phyloP scores from a whole-genome alignment of 2,329 filamentous ascomycete genomes.

The Curvularia spicifera region DNA sequence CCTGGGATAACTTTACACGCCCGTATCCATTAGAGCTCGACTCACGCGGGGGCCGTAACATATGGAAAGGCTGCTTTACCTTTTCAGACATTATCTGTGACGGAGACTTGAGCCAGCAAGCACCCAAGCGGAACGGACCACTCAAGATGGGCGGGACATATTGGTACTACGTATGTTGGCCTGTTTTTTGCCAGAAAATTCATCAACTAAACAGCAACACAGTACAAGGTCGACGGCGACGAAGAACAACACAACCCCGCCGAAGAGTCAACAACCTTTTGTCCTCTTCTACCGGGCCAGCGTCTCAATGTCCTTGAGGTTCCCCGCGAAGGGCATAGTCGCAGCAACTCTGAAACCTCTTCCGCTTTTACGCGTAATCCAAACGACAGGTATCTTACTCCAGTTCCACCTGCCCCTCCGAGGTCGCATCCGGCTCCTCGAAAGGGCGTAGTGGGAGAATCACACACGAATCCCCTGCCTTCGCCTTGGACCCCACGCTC shows the following conservation, averaged over 20 bases:
- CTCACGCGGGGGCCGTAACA: conserved; percentile 71
- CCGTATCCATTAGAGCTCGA: conserved; percentile 84
- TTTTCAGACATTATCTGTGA: conserved; percentile 88
- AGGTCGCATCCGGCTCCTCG: conserved; percentile 32
- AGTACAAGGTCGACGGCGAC: conserved; percentile 87
- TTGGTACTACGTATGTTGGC: conserved; percentile 84
- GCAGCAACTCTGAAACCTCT: conserved; percentile 71
- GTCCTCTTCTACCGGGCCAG: conserved; percentile 87
- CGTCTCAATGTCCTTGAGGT: conserved; percentile 83
- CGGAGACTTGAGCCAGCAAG: conserved; percentile 63
- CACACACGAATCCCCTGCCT: conserved; percentile 29
- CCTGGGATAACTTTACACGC: conserved; percentile 91
- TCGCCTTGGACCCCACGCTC: conserved; percentile 35
- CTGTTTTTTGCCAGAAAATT: neutral
- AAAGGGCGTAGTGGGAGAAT: conserved; percentile 24
- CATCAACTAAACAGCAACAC: conserved; percentile 50
- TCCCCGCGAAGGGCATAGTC: conserved; percentile 68
- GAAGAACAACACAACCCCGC: conserved; percentile 76
- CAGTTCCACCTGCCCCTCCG: conserved; percentile 59
- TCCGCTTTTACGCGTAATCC: conserved; percentile 79
- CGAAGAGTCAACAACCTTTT: conserved; percentile 76
- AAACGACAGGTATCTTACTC: conserved; percentile 74
- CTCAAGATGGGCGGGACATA: conserved; percentile 93
- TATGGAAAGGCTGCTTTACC: conserved; percentile 87
- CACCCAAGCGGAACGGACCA: conserved; percentile 71